Conservation (phyloP, 805 yeast species). For the Debaryomyces maramus region DNA sequence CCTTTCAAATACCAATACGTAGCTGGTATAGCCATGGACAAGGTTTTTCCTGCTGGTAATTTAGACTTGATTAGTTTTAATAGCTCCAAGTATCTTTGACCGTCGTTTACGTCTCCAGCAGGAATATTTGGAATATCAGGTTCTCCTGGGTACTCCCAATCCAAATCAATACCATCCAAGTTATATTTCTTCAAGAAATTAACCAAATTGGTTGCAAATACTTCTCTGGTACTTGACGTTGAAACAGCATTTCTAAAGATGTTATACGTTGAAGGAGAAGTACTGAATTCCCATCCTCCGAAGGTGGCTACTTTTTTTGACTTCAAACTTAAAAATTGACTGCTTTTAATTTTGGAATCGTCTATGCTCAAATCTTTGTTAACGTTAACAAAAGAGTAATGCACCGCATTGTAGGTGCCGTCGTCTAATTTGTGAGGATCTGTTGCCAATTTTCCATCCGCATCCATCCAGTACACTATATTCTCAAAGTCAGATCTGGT, state of each 20-base stretch:
- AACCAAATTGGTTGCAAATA: slow-evolving; percentile 16
- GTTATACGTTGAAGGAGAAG: slow-evolving; percentile 11
- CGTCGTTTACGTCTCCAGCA: slow-evolving; percentile 11
- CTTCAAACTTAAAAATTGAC: slow-evolving; percentile 9
- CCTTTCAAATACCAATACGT: slow-evolving; percentile 15
- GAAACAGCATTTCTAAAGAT: slow-evolving; percentile 14
- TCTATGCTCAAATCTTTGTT: slow-evolving; percentile 12
- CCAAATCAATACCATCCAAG: slow-evolving; percentile 21
- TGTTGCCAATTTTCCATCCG: slow-evolving; percentile 7
- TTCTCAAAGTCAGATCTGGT: slow-evolving; percentile 13
- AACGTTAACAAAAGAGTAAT: slow-evolving; percentile 17
- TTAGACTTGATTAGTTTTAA: slow-evolving; percentile 13
- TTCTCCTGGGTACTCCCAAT: slow-evolving; percentile 22
- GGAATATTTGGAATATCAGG: slow-evolving; percentile 15
- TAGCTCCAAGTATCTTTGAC: slow-evolving; percentile 14
- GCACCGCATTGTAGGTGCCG: slow-evolving; percentile 11
- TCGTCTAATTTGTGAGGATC: slow-evolving; percentile 10
- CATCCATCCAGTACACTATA: slow-evolving; percentile 17
- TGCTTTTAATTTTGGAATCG: slow-evolving; percentile 4
- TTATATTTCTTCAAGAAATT: slow-evolving; percentile 11
- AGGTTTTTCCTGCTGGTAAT: slow-evolving; percentile 10
- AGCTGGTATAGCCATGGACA: slow-evolving; percentile 20
- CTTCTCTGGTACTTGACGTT: slow-evolving; percentile 7
- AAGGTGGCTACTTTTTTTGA: slow-evolving; percentile 16
- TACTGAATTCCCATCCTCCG: slow-evolving; percentile 20